A percentile compares a stretch with the other conserved stretches of the same genome.
Conservation (phyloP, 768 basidiomycete genomes). For the Inosperma sp. region DNA sequence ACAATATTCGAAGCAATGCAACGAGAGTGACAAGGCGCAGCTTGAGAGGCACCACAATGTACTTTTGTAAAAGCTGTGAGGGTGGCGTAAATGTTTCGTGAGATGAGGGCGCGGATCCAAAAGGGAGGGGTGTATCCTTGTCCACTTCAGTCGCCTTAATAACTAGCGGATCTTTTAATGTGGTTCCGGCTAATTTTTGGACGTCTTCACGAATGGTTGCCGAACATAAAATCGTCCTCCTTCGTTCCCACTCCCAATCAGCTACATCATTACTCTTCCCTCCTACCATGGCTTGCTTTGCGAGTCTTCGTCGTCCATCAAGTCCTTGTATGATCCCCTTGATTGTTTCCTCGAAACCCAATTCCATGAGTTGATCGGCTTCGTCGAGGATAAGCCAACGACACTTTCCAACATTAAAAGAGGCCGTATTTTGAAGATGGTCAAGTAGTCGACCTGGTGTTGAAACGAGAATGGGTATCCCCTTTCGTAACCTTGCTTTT, state of each 20-base stretch:
- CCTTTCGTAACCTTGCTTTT: conserved; percentile 92
- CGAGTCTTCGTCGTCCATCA: conserved; percentile 77
- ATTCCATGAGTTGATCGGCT: conserved; percentile 95
- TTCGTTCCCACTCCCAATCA: conserved; percentile 79
- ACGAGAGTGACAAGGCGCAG: conserved; percentile 89
- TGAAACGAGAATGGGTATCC: conserved; percentile 89
- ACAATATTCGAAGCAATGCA: conserved; percentile 76
- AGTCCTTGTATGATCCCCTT: conserved; percentile 82
- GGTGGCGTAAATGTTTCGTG: conserved; percentile 83
- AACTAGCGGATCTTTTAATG: conserved; percentile 74
- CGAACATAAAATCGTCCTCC: conserved; percentile 90
- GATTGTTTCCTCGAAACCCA: conserved; percentile 96
- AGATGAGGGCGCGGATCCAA: conserved; percentile 13
- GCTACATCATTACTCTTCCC: conserved; percentile 69
- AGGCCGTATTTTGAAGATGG: conserved; percentile 92
- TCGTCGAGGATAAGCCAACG: conserved; percentile 97
- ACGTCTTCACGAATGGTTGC: conserved; percentile 96
- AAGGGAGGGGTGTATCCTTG: conserved; percentile 22
- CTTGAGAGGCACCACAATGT: conserved; percentile 85
- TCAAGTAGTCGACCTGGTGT: conserved; percentile 95
- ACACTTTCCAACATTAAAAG: conserved; percentile 90
- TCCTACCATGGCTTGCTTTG: conserved; percentile 59
- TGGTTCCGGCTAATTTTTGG: conserved; percentile 83
- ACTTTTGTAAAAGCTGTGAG: conserved; percentile 89
- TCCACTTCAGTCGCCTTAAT: conserved; percentile 68